phyloP scores from a whole-genome alignment of 345 rosid genomes.

The Ricinus communis region DNA sequence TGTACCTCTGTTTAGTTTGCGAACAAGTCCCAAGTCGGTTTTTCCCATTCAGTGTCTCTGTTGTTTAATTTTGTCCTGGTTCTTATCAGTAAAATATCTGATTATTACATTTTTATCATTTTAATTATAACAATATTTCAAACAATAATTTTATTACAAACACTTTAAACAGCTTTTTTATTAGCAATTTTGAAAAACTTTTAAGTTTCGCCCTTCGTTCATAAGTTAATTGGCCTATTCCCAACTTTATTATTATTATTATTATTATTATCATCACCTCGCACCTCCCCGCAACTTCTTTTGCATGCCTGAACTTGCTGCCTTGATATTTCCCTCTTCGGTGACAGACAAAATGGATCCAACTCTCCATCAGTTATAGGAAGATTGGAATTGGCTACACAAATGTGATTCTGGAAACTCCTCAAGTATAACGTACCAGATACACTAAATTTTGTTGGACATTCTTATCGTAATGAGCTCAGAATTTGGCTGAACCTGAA shows the following conservation, averaged over 20 bases:
- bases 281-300: background rate
- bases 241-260: background rate
- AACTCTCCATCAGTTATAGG: background rate
- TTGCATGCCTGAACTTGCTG: background rate
- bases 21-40: background rate
- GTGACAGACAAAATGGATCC: too few relatives aligned
- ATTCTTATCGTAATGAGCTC: background rate
- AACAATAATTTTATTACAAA: too few relatives aligned
- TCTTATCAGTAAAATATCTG: too few relatives aligned
- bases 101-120: too few relatives aligned
- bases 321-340: background rate
- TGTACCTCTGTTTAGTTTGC: background rate
- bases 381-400: too few relatives aligned
- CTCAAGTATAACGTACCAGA: background rate
- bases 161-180: too few relatives aligned
- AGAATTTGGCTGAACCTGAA: too few relatives aligned
- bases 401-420: too few relatives aligned
- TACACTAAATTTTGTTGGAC: background rate
- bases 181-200: too few relatives aligned
- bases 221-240: too few relatives aligned
- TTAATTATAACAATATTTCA: too few relatives aligned
- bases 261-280: too few relatives aligned
- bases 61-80: background rate
- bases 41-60: conserved; percentile 5
- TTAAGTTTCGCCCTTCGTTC: background rate